Conservation (phyloP, 2,329 filamentous ascomycete genomes). For the Pseudogymnoascus pannorum region DNA sequence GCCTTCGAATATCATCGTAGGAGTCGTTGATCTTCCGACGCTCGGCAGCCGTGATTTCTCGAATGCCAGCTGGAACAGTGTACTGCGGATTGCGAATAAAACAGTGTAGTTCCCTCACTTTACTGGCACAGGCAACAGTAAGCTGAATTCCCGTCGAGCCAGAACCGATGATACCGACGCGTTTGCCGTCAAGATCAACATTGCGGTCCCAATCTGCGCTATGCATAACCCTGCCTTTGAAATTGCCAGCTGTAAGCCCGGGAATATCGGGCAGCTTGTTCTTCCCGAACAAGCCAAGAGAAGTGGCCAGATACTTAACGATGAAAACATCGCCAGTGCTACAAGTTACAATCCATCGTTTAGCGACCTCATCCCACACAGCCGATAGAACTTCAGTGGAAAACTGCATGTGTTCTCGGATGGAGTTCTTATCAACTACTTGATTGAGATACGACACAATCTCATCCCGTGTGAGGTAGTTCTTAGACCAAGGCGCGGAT, state of each 20-base stretch:
- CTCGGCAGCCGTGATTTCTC: conserved; percentile 22
- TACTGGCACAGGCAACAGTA: conserved; percentile 28
- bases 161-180: conserved; percentile 30
- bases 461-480: too few species aligned
- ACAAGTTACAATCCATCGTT: too few species aligned
- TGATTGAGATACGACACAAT: too few species aligned
- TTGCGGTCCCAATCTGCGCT: conserved; percentile 38
- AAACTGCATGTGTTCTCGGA: too few species aligned
- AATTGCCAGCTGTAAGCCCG: conserved; percentile 34
- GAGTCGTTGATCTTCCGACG: conserved; percentile 27
- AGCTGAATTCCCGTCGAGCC: conserved; percentile 31
- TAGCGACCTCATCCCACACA: too few species aligned
- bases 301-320: conserved; percentile 16
- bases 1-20: conserved; percentile 29
- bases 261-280: conserved; percentile 39
- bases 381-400: too few species aligned
- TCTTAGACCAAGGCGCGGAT: too few species aligned
- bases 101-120: conserved; percentile 30
- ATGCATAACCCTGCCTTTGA: conserved; percentile 37
- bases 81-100: conserved; percentile 33
- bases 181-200: conserved; percentile 25
- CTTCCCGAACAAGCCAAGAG: conserved; percentile 15
- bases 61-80: conserved; percentile 28
- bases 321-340: conserved; percentile 14
- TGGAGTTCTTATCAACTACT: too few species aligned